These are phyloP conservation scores for Phallus indusiatus DNA, from an alignment of 768 basidiomycete genomes.

Conservation along the genomic window DNA sequence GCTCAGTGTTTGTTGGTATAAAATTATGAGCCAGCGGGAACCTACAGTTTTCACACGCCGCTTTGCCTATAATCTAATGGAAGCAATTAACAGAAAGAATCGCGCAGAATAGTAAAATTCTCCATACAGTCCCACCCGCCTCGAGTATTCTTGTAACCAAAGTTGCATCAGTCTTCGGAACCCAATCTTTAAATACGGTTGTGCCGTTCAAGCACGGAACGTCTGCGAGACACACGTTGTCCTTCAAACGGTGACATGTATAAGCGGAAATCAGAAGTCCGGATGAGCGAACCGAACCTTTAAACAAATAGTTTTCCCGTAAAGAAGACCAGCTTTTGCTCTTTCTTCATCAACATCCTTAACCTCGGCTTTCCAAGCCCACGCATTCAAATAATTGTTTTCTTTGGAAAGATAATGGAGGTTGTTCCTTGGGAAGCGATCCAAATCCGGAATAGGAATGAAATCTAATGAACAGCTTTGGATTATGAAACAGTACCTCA, in stretches of 20 bases:
- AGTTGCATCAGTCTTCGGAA: conserved; percentile 31
- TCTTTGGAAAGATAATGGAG: conserved; percentile 15
- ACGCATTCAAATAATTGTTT: conserved; percentile 25
- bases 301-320: conserved; percentile 30
- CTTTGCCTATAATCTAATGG: conserved; percentile 25
- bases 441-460: conserved; percentile 12
- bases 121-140: conserved; percentile 24
- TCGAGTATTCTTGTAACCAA: conserved; percentile 35
- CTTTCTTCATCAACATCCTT: conserved; percentile 16
- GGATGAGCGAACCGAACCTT: conserved; percentile 15
- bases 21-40: not conserved
- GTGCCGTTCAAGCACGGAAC: conserved; percentile 36
- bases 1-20: not conserved
- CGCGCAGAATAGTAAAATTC: not conserved
- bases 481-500: not conserved
- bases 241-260: conserved; percentile 14
- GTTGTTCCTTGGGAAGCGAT: conserved; percentile 18
- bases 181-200: conserved; percentile 24
- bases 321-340: conserved; percentile 19
- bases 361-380: conserved; percentile 29
- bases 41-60: conserved; percentile 26
- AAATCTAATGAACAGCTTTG: conserved; percentile 10
- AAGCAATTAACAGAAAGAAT: not conserved
- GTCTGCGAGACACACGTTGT: conserved; percentile 29
- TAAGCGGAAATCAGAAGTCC: not conserved